A percentile compares a stretch with the other conserved stretches of the same genome.
Evolutionary conservation across 306 rosid genomes (phyloP).

Genomic region (Cicer arietinum): DNA sequence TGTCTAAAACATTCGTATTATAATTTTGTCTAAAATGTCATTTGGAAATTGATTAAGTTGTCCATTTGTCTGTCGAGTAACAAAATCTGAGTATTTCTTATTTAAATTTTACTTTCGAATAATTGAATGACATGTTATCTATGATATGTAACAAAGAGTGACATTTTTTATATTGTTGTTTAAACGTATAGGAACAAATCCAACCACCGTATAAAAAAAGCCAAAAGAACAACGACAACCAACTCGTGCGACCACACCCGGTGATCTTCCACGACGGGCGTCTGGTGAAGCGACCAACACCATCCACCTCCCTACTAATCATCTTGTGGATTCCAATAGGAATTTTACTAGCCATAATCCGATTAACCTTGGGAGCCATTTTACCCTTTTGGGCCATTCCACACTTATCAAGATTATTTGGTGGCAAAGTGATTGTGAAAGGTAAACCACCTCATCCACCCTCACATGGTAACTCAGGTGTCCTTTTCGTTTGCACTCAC

Average conservation of each 20-base stretch:
- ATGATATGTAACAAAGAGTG: too few relatives aligned
- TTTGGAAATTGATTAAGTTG: too few relatives aligned
- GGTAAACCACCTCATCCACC: conserved; percentile 74
- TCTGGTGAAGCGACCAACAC: conserved; percentile 83
- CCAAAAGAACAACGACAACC: conserved; percentile 41
- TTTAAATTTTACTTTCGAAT: too few relatives aligned
- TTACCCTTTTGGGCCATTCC: conserved; percentile 72
- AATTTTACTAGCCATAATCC: conserved; percentile 62
- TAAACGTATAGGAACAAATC: conserved; percentile 61
- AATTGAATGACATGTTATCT: too few relatives aligned
- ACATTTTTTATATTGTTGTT: too few relatives aligned
- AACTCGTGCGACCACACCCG: conserved; percentile 67
- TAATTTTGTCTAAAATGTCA: too few relatives aligned
- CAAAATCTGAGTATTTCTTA: too few relatives aligned
- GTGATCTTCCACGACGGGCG: conserved; percentile 99
- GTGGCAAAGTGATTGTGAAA: conserved; percentile 67
- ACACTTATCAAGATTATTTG: conserved; percentile 54
- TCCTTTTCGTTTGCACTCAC: conserved; percentile 93
- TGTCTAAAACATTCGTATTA: background rate
- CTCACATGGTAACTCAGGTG: conserved; percentile 53
- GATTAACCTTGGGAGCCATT: conserved; percentile 53
- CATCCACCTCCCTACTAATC: conserved; percentile 70
- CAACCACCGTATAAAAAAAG: conserved; percentile 53
- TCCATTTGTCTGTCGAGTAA: too few relatives aligned
- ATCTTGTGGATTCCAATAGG: conserved; percentile 96